Evolutionary conservation across 257 asterid genomes (phyloP).

Genomic region (Phtheirospermum japonicum): DNA sequence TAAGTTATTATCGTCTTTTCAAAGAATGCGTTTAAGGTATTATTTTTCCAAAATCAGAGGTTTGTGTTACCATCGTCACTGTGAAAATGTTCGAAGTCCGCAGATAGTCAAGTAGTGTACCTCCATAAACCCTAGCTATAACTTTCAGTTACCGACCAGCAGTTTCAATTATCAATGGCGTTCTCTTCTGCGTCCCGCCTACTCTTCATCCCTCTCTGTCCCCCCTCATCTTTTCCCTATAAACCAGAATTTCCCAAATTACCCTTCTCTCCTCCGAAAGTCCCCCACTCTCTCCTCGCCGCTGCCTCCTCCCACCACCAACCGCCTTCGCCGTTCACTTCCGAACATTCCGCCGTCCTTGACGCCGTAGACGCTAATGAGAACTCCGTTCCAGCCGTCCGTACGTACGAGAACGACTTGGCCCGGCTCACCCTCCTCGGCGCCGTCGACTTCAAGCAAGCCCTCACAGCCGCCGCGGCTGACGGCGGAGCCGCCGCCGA

Average conservation of each 20-base stretch:
- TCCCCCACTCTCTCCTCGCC: slow-evolving; percentile 24
- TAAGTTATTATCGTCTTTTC: no score
- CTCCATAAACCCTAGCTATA: slow-evolving; percentile 34
- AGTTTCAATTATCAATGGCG: slow-evolving; percentile 52
- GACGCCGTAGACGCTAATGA: slow-evolving; percentile 48
- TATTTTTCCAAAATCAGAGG: no score
- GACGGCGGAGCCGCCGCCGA: slow-evolving; percentile 84
- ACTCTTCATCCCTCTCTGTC: slow-evolving; percentile 24
- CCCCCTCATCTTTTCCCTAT: slow-evolving; percentile 22
- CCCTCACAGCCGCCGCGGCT: slow-evolving; percentile 89
- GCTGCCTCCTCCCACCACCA: slow-evolving; percentile 39
- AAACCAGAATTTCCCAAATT: slow-evolving; percentile 31
- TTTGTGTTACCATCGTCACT: no score
- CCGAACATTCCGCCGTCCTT: slow-evolving; percentile 49
- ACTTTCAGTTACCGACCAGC: slow-evolving; percentile 8
- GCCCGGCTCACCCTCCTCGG: slow-evolving; percentile 74
- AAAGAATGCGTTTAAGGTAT: no score
- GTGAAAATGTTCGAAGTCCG: no score
- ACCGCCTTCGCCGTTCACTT: slow-evolving; percentile 35
- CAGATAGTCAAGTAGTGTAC: no score
- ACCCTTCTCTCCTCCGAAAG: slow-evolving; percentile 25
- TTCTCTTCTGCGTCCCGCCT: slow-evolving; percentile 30
- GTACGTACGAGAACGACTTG: slow-evolving; percentile 75
- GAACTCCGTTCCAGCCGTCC: slow-evolving; percentile 48
- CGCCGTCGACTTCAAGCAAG: slow-evolving; percentile 72